These are phyloP conservation scores for Penicillium expansum DNA, from an alignment of 2,329 filamentous ascomycete species.

Conservation along the genomic window DNA sequence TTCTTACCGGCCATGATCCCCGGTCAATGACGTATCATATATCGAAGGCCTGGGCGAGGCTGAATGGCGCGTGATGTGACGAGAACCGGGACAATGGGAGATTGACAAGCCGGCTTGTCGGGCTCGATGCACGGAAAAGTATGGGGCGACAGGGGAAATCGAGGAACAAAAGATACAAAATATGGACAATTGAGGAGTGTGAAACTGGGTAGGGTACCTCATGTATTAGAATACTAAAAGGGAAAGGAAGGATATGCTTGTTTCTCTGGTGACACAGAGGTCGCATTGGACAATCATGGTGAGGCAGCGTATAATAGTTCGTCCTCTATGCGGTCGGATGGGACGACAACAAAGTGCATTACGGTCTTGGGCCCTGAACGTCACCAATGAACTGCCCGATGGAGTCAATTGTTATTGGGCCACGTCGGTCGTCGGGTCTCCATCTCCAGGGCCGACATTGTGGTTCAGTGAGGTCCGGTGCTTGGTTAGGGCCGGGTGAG, in stretches of 20 bases:
- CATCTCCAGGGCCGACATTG: slow-evolving; percentile 26
- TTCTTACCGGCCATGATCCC: slow-evolving; percentile 38
- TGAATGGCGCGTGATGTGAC: slow-evolving; percentile 22
- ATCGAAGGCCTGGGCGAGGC: slow-evolving; percentile 19
- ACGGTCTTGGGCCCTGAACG: slow-evolving; percentile 32
- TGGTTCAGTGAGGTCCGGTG: slow-evolving; percentile 23
- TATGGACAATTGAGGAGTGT: slow-evolving; percentile 22
- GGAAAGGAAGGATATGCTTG: slow-evolving; percentile 30
- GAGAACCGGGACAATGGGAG: slow-evolving; percentile 25
- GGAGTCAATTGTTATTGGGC: slow-evolving; percentile 37
- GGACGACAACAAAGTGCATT: slow-evolving; percentile 29
- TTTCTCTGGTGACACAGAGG: slow-evolving; percentile 28
- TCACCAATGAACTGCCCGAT: slow-evolving; percentile 36
- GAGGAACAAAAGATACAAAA: slow-evolving; percentile 25
- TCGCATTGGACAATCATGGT: slow-evolving; percentile 29
- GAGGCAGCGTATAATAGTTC: slow-evolving; percentile 39
- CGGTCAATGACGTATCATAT: slow-evolving; percentile 33
- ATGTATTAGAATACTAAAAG: slow-evolving; percentile 31
- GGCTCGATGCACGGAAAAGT: slow-evolving; percentile 25
- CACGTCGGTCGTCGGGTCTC: slow-evolving; percentile 39
- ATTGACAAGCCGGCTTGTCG: slow-evolving; percentile 28
- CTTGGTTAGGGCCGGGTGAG: slow-evolving; percentile 30
- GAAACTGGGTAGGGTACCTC: slow-evolving; percentile 16
- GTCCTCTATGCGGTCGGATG: slow-evolving; percentile 28
- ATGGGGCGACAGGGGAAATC: slow-evolving; percentile 24